These are phyloP conservation scores for Leccinellum luteum DNA, from an alignment of 768 basidiomycete species.

Conservation along the genomic window DNA sequence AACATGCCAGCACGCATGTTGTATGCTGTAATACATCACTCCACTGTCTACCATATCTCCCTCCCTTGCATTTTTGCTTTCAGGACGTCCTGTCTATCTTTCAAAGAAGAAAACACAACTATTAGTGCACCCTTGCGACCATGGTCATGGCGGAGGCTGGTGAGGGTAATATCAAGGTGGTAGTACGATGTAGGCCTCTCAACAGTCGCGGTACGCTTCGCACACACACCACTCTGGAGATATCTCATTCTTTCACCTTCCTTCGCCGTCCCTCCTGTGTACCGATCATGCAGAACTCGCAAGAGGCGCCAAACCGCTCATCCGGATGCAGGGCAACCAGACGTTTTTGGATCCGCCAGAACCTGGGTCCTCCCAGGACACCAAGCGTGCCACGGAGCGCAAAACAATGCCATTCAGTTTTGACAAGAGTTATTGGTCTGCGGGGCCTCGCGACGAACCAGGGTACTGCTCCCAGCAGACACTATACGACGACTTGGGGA, in stretches of 20 bases:
- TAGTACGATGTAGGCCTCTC: conserved; percentile 94
- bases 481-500: conserved; percentile 89
- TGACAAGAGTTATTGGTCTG: conserved; percentile 98
- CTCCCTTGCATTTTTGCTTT: conserved; percentile 4
- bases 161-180: conserved; percentile 90
- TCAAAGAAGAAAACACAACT: conserved; percentile 9
- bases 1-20: conserved; percentile 9
- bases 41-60: conserved; percentile 4
- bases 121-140: conserved; percentile 17
- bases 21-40: conserved; percentile 3
- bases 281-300: conserved; percentile 65
- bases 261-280: background rate
- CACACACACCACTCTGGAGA: conserved; percentile 1
- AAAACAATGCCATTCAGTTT: conserved; percentile 91
- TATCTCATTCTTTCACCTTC: background rate
- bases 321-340: conserved; percentile 93
- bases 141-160: conserved; percentile 67
- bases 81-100: conserved; percentile 10
- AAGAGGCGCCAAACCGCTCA: conserved; percentile 89
- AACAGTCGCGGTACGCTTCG: conserved; percentile 79
- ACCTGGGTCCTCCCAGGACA: conserved; percentile 58
- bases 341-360: conserved; percentile 93
- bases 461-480: conserved; percentile 94
- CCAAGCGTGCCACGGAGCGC: conserved; percentile 84
- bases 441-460: conserved; percentile 84